Evolutionary conservation across 2,329 filamentous ascomycete species (phyloP), one percentile per base, ranked within the genome.

Genomic region (Diplodia corticola): DNA sequence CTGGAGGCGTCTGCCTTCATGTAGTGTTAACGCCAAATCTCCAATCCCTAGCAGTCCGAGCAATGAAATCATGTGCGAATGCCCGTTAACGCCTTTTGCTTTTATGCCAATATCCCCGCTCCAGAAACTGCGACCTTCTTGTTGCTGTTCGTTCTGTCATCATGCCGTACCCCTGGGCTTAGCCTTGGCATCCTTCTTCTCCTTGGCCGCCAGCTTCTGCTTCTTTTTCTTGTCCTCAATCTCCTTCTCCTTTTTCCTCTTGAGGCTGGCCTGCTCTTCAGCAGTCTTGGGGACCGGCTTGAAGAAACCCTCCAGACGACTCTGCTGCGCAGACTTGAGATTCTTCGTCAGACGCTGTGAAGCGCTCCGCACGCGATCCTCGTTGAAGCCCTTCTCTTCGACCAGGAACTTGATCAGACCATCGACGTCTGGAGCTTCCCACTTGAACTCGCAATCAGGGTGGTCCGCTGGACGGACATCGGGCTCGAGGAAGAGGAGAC

Each of bases 241-340:
- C 82, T 96, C 96, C 80, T 93, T 91, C 63, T 98, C 94, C 44
- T 95, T 85, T 83, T 98, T 99, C 71, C 95, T 87, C 86, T 99
- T 99, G 74, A 96, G 82, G 49, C 80, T 88, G 64, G 90, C 89
- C 80, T 94, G 91, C 81, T 99, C 89, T 69, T 89, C 90, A 0
- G 93, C 91, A 0, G 93, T 92, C 83, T 94, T 96, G 68, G 92
- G 91, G 17, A 96, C 81, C 1, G 92, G 89, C 82, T 97, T 97
- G 85, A 99, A 99, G 82, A 99, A 99, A 0, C 95, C 95, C 76
- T 98, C 94, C 1, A 99, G 82, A 24, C 95, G 86, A 30, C 91
- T 90, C 80, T 99, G 95, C 78, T 98, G 95, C 30, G 90, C 90
- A 57, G 86, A 90, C 85, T 97, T 97, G 70, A 96, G 82, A 72